These are phyloP conservation scores for Diplogelasinospora grovesii DNA, from an alignment of 495 filamentous ascomycete genomes.

Conservation along the genomic window DNA sequence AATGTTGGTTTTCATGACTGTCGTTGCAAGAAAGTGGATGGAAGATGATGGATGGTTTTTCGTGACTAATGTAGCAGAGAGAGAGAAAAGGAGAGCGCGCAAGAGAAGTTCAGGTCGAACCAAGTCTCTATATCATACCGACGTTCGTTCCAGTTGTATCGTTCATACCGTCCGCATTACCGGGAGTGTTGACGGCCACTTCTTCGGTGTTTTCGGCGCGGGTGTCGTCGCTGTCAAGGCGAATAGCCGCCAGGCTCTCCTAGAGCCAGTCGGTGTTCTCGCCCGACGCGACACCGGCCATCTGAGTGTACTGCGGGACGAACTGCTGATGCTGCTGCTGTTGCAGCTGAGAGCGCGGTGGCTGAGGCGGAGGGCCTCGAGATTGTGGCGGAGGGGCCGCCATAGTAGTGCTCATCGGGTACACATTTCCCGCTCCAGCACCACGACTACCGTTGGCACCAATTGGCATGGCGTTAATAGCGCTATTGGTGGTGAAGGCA, in stretches of 20 bases:
- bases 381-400: conserved; percentile 17
- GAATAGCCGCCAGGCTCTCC: neutral
- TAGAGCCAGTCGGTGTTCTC: conserved; percentile 26
- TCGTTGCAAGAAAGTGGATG: conserved; percentile 27
- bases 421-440: conserved; percentile 15
- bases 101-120: conserved; percentile 20
- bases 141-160: conserved; percentile 25
- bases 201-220: conserved; percentile 12
- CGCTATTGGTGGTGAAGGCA: no score
- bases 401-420: conserved; percentile 21
- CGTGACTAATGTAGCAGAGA: conserved; percentile 26
- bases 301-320: neutral
- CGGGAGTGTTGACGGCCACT: no score
- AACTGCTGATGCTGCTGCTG: conserved; percentile 20
- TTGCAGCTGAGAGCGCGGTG: conserved; percentile 17
- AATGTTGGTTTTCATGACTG: conserved; percentile 25
- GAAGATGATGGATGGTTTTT: conserved; percentile 20
- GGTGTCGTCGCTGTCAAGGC: neutral
- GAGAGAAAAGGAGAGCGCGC: conserved; percentile 23
- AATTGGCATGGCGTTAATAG: conserved; percentile 10
- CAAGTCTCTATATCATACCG: conserved; percentile 16
- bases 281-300: no score
- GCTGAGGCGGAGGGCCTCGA: conserved; percentile 20
- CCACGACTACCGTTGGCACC: conserved; percentile 5
- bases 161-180: no score